phyloP scores from a whole-genome alignment of 306 rosid species.

The Betula pendula region DNA sequence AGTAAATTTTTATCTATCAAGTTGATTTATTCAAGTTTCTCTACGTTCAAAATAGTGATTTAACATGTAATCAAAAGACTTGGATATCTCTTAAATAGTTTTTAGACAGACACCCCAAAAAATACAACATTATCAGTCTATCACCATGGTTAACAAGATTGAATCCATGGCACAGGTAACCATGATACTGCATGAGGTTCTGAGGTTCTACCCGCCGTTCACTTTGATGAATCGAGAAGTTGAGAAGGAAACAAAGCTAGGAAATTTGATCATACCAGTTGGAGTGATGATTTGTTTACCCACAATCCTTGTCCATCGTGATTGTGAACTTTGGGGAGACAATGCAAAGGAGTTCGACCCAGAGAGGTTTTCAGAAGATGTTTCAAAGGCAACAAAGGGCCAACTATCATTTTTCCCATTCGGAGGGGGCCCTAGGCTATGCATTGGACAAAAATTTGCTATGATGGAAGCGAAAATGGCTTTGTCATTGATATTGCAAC shows the following conservation, averaged over 20 bases:
- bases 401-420: slow-evolving; percentile 35
- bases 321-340: slow-evolving; percentile 42
- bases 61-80: neutral
- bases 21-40: neutral
- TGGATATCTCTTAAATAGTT: neutral
- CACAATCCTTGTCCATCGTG: slow-evolving; percentile 19
- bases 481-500: slow-evolving; percentile 33
- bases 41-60: too few relatives aligned
- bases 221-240: neutral
- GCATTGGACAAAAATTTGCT: slow-evolving; percentile 49
- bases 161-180: slow-evolving; percentile 38
- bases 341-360: slow-evolving; percentile 46
- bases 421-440: slow-evolving; percentile 44
- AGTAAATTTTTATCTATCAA: too few relatives aligned
- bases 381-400: slow-evolving; percentile 32
- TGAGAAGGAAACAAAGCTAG: slow-evolving; percentile 28
- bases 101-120: too few relatives aligned
- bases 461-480: slow-evolving; percentile 46
- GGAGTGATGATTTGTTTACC: slow-evolving; percentile 16
- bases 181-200: slow-evolving; percentile 68
- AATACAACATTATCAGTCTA: too few relatives aligned
- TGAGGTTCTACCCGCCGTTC: slow-evolving; percentile 51
- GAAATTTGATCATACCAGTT: slow-evolving; percentile 33
- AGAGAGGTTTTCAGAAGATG: slow-evolving; percentile 40
- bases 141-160: too few relatives aligned